Base-by-base conservation (phyloP, 2,329 filamentous ascomycete species). In the Alternaria ventricosa region DNA sequence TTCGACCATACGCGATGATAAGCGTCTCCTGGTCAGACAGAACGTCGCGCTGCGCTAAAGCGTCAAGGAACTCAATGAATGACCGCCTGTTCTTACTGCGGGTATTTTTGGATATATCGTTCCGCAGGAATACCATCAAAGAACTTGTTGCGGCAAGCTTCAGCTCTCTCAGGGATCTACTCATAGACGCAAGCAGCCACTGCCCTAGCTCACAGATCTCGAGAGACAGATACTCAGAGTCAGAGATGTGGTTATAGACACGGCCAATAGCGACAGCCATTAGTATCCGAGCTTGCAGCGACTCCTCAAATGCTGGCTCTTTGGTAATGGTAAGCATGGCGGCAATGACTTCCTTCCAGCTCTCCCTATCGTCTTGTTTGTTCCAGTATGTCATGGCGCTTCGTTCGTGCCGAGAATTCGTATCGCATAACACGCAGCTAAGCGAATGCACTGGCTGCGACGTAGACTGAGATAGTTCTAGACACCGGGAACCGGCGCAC, bases 121-220 rank as follows among this genome's bases (percentile, higher is more conserved):
- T 79, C 56, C 84, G 83, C 36, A 94, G 80, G 76, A 96, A 96
- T 0, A 85, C 82, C 51, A 89, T 84, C 25, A 95, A 77, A 0
- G 90, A 88, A 63, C 88, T 86, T 36, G 91, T 92, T 61, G 94
- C 92, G 41, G 91, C 91, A 71, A 97, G 87, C 30, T 95, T 89
- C 27, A 98, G 83, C 77, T 98, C 96, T 74, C 95, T 88, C 20
- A 93, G 80, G 1, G 94, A 96, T 78, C 94, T 97, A 67, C 90
- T 90, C 43, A 98, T 83, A 0, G 91, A 93, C 69, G 91, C 88
- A 5, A 97, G 82, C 74, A 93, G 94, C 87, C 92, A 95, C 72
- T 94, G 90, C 0, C 92, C 94, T 44, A 93, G 82, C 1, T 82
- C 78, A 9, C 92, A 94, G 1, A 82, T 83, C 62, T 90, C 87